A percentile compares a stretch with the other conserved stretches of the same genome.
Evolutionary conservation across 257 asterid genomes (phyloP).

Genomic region (Verbena officinalis): DNA sequence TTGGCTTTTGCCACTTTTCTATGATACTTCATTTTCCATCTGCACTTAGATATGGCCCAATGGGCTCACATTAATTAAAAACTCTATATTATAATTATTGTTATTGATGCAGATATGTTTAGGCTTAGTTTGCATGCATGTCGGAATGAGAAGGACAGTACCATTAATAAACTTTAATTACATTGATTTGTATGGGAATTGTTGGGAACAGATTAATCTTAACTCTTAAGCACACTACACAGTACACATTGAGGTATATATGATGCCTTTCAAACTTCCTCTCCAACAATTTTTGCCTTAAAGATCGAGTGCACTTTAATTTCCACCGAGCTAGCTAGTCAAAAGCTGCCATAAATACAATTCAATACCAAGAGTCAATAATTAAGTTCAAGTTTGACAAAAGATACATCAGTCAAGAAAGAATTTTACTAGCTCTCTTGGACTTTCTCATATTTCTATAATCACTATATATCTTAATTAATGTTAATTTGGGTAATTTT

Average conservation of each 20-base stretch:
- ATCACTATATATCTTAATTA: constrained; percentile 1
- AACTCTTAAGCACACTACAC: neutral
- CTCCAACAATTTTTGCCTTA: constrained; percentile 20
- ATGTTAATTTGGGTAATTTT: no score
- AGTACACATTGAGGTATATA: neutral
- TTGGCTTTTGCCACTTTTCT: constrained; percentile 36
- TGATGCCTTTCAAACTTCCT: constrained; percentile 32
- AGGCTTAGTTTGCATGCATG: neutral
- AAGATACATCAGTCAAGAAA: constrained; percentile 2
- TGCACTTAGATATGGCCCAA: neutral
- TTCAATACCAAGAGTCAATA: neutral
- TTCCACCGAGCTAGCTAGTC: no score
- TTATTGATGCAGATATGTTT: neutral
- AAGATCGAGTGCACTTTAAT: constrained; percentile 28
- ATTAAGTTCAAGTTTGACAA: constrained; percentile 28
- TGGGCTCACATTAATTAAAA: no score
- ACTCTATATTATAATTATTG: no score
- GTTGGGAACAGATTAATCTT: neutral
- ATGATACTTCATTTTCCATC: constrained; percentile 36
- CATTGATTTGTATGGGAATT: constrained; percentile 24
- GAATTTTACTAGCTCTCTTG: no score
- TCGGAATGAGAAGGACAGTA: constrained; percentile 16
- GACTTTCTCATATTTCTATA: constrained; percentile 15
- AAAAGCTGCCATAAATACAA: constrained; percentile 31
- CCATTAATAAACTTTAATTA: neutral